Evolutionary conservation across 306 rosid genomes (phyloP), one percentile per base, ranked within the genome.

Genomic region (Sophora flavescens): DNA sequence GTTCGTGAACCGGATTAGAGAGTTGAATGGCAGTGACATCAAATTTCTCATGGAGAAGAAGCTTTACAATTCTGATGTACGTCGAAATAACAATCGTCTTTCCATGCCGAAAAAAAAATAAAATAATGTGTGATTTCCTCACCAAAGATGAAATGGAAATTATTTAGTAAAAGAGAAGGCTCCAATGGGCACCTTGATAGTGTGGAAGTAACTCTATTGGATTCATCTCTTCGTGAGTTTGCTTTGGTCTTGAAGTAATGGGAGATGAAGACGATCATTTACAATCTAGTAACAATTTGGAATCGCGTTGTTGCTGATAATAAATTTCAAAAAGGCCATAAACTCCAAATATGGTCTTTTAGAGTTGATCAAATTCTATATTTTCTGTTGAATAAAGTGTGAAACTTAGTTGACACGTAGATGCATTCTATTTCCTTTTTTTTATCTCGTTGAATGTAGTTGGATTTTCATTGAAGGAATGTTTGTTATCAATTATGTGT

Each of bases 311-410:
- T 63, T 0, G 2, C 6, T n/a, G 14, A 0, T 2, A 63, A 63
- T 4, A 8, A 63, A 0, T 38, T 63, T 2, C 3, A 38, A 38
- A 0, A 1, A 7, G 14, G 4, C 7, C 32, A 63, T 6, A 6
- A 36, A 63, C 32, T 63, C 8, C 13, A 62, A 7, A n/a, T 62
- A 36, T 62, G 48, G 48, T 62, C 68, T 36, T 62, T 36, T 36
- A 62, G 68, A 47, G 50, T 63, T 1, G 12, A 38, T 8, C 0
- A 0, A 1, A 63, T 38, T 0, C 4, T 63, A 7, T 38, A 38
- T 16, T 63, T 63, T 8, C 0, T 63, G 2, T 16, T 50, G 9
- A 33, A 35, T 14, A 38, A 16, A 22, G 8, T 44, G 4, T 44
- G 13, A 44, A 11, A 11, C 4, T 11, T 44, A 10, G 39, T 35